Conservation (phyloP, 331 rosid genomes). For the Telfairia occidentalis region DNA sequence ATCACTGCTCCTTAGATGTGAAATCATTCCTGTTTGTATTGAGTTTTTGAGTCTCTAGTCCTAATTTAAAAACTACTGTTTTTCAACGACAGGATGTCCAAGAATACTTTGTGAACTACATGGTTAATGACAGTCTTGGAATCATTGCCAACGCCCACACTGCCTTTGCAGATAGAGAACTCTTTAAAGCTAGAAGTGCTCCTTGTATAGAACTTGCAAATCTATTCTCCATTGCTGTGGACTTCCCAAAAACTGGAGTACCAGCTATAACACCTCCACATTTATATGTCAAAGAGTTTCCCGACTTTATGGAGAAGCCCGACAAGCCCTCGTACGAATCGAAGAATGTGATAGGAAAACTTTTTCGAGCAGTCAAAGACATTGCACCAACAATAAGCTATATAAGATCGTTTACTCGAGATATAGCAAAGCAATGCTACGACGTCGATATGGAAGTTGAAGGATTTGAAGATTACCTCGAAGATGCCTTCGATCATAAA, state of each 20-base stretch:
- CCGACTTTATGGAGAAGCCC: constrained; percentile 84
- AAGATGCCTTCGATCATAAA: constrained; percentile 62
- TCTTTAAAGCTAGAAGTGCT: constrained; percentile 36
- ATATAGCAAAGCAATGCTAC: constrained; percentile 35
- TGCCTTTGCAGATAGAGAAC: constrained; percentile 54
- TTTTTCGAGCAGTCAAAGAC: constrained; percentile 53
- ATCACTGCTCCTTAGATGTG: not conserved
- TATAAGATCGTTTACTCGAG: constrained; percentile 33
- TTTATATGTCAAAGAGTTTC: constrained; percentile 54
- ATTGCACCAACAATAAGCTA: constrained; percentile 22
- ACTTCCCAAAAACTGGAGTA: constrained; percentile 82
- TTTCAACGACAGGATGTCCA: constrained; percentile 56
- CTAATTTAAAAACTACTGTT: not conserved
- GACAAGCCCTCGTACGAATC: constrained; percentile 54
- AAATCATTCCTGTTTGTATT: not conserved
- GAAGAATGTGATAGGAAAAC: constrained; percentile 55
- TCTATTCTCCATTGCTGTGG: constrained; percentile 68
- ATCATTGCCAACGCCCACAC: constrained; percentile 88
- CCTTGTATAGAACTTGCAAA: constrained; percentile 51
- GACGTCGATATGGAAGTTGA: constrained; percentile 78
- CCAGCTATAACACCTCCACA: constrained; percentile 54
- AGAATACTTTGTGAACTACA: constrained; percentile 61
- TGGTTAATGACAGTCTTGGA: constrained; percentile 79
- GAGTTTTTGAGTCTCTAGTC: not conserved
- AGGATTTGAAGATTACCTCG: constrained; percentile 57